phyloP scores from a whole-genome alignment of 768 basidiomycete genomes.

The Collybiopsis luxurians region DNA sequence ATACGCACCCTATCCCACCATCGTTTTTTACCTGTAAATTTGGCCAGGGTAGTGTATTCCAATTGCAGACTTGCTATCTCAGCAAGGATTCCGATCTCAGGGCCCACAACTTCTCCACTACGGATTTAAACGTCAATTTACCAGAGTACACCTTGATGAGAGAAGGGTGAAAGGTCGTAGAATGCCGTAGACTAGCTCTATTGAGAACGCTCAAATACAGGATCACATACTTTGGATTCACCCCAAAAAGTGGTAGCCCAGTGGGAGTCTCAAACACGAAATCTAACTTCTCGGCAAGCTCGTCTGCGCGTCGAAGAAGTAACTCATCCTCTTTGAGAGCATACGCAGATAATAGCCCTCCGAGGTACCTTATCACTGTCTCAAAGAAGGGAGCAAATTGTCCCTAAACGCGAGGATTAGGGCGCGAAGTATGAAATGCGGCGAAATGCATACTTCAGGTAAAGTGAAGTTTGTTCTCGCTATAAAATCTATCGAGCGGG shows the following conservation, averaged over 20 bases:
- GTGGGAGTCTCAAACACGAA: conserved; percentile 68
- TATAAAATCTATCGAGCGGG: conserved; percentile 56
- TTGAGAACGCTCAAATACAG: too few relatives aligned
- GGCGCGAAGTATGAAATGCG: not conserved
- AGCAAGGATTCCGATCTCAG: conserved; percentile 50
- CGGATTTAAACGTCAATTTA: not conserved
- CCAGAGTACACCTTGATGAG: not conserved
- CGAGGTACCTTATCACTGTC: conserved; percentile 88
- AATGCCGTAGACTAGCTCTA: too few relatives aligned
- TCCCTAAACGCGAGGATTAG: conserved; percentile 14
- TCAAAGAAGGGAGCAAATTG: conserved; percentile 65
- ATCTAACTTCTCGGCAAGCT: conserved; percentile 71
- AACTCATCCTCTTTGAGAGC: conserved; percentile 65
- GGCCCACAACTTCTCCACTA: conserved; percentile 31
- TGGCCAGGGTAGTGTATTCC: conserved; percentile 83
- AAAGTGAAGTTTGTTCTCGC: conserved; percentile 47
- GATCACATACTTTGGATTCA: conserved; percentile 60
- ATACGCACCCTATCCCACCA: conserved; percentile 53
- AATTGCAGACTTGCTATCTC: conserved; percentile 83
- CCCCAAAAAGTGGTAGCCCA: conserved; percentile 68
- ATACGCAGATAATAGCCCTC: conserved; percentile 82
- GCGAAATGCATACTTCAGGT: conserved; percentile 31
- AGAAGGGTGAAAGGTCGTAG: too few relatives aligned
- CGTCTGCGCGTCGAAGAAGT: conserved; percentile 69
- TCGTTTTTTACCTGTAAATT: conserved; percentile 66